phyloP scores from a whole-genome alignment of 2,329 filamentous ascomycete genomes.

The Septoria petroselini region DNA sequence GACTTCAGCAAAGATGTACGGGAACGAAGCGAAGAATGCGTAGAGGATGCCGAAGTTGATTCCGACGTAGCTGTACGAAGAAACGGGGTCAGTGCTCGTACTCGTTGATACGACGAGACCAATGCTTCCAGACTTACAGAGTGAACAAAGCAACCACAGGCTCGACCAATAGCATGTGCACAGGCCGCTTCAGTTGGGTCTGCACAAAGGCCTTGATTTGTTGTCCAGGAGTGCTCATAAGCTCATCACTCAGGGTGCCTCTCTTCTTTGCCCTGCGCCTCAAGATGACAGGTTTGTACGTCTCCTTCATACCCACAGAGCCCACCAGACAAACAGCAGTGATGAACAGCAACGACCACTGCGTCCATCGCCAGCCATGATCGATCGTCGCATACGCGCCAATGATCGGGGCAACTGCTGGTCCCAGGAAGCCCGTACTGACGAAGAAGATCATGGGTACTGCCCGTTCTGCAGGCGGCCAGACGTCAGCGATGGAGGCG shows the following conservation, averaged over 20 bases:
- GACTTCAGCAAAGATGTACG: constrained; percentile 32
- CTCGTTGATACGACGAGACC: too few relatives aligned
- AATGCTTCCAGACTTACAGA: too few relatives aligned
- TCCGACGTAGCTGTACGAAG: too few relatives aligned
- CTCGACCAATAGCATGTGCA: constrained; percentile 41
- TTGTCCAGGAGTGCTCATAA: constrained; percentile 6
- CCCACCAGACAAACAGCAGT: constrained; percentile 26
- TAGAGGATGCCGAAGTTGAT: constrained; percentile 45
- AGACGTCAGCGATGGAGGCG: constrained; percentile 27
- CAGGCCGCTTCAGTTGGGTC: constrained; percentile 27
- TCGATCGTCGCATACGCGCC: constrained; percentile 34
- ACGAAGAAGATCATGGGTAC: constrained; percentile 21
- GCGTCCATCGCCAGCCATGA: constrained; percentile 38
- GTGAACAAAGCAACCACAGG: constrained; percentile 43
- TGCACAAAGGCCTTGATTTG: constrained; percentile 5
- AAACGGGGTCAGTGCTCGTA: too few relatives aligned
- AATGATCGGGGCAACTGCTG: constrained; percentile 33
- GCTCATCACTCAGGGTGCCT: not conserved
- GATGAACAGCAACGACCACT: constrained; percentile 33
- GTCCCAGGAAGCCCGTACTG: constrained; percentile 14
- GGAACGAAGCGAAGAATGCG: constrained; percentile 42
- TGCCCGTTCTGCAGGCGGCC: constrained; percentile 19
- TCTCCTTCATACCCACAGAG: constrained; percentile 31
- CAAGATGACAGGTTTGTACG: constrained; percentile 36
- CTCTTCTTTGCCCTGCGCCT: constrained; percentile 26